Base-by-base conservation (phyloP, 2,329 filamentous ascomycete genomes). In the Salinomyces thailandicus region DNA sequence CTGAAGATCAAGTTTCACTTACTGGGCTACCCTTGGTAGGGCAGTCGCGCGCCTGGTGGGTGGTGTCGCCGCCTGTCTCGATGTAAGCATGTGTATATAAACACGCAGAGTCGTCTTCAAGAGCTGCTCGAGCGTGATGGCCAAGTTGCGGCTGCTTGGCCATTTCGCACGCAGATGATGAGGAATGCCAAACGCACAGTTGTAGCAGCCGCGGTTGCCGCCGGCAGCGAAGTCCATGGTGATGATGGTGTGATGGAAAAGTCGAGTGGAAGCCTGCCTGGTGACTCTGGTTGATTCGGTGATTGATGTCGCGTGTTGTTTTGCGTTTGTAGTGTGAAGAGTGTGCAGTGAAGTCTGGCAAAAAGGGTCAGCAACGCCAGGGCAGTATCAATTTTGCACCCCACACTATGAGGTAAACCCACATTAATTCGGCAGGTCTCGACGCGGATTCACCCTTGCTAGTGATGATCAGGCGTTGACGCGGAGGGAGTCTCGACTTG, bases 171-270 rank as follows among this genome's bases (percentile, higher is more conserved):
- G 15, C 29, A 18, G 16, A 11, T 18, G 14, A 18, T 9, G 5
- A n/a, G n/a, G n/a, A n/a, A n/a, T n/a, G n/a, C n/a, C 15, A 20
- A 31, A 69, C 68, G 62, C 54, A 73, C 71, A 75, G 60, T 73
- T 75, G 60, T 72, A 75, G 62, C 71, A 75, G 51, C 67, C 69
- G 58, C 70, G 68, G 48, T 62, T 62, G 50, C 62, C 63, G 44
- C 47, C 42, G 41, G 42, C 22, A n/a, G 22, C 22, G 22, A 26
- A 26, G 22, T 26, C 22, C 22, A 26, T 26, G 9, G 22, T 26
- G 9, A n/a, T 26, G 22, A 26, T 26, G 22, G 4, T 26, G 22
- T 26, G 22, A n/a, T 8, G 22, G n/a, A 26, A 9, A n/a, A 26
- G 22, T 26, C n/a, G 22, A n/a, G 9, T 8, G 9, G 22, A n/a